These are phyloP conservation scores for Backusella macrospora DNA, from an alignment of 192 early-diverging fungal genomes.

Conservation along the genomic window DNA sequence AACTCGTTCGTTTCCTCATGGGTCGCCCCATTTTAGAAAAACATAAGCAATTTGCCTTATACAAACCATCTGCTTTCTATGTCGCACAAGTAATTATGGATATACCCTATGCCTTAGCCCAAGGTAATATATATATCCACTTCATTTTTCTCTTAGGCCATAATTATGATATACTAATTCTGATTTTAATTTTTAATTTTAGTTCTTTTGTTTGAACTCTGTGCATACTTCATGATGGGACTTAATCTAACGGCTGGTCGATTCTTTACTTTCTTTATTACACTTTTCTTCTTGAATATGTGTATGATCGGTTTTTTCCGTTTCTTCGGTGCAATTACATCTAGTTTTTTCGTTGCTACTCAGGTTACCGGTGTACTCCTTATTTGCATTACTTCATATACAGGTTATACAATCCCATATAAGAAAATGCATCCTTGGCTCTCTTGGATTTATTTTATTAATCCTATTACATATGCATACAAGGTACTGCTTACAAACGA, in stretches of 20 bases:
- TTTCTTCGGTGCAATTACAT: slow-evolving; percentile 53
- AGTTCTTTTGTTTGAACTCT: slow-evolving; percentile 60
- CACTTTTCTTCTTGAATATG: slow-evolving; percentile 54
- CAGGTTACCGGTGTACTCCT: slow-evolving; percentile 55
- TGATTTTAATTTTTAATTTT: slow-evolving; percentile 38
- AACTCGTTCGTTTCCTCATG: slow-evolving; percentile 69
- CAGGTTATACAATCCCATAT: slow-evolving; percentile 66
- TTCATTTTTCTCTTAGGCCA: too few relatives aligned
- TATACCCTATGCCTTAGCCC: slow-evolving; percentile 49
- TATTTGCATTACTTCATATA: slow-evolving; percentile 55
- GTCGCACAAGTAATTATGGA: slow-evolving; percentile 56
- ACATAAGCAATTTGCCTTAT: slow-evolving; percentile 74
- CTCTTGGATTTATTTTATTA: slow-evolving; percentile 64
- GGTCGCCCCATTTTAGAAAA: slow-evolving; percentile 77
- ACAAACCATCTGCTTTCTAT: slow-evolving; percentile 61
- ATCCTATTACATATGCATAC: slow-evolving; percentile 62
- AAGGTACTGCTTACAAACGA: slow-evolving; percentile 64
- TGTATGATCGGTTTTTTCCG: slow-evolving; percentile 65
- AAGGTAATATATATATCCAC: slow-evolving; percentile 59
- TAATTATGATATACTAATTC: not conserved
- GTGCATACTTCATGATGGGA: slow-evolving; percentile 62
- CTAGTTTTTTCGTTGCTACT: slow-evolving; percentile 54
- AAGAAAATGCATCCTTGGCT: slow-evolving; percentile 63
- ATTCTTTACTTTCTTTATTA: slow-evolving; percentile 57
- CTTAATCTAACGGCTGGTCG: slow-evolving; percentile 32